Evolutionary conservation across 2,329 filamentous ascomycete genomes (phyloP).

Genomic region (Pseudonectria buxi): DNA sequence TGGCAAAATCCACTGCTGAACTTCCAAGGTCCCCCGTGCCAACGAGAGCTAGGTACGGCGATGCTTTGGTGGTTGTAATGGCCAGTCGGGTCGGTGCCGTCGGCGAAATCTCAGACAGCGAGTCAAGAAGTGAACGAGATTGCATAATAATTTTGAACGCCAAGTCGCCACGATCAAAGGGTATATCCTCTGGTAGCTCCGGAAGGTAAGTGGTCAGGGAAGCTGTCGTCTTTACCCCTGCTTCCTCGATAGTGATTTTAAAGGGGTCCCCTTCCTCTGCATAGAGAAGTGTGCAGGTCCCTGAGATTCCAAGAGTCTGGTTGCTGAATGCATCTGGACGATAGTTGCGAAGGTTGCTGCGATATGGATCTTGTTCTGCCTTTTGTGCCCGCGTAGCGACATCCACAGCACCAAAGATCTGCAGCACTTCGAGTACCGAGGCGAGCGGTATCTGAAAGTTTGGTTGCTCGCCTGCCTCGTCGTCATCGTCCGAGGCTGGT

Average conservation of each 20-base stretch:
- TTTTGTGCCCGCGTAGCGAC: slow-evolving; percentile 51
- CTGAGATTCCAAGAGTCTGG: slow-evolving; percentile 73
- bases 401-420: slow-evolving; percentile 88
- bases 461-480: slow-evolving; percentile 42
- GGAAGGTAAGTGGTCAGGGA: slow-evolving; percentile 83
- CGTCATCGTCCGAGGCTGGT: slow-evolving; percentile 30
- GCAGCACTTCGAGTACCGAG: slow-evolving; percentile 84
- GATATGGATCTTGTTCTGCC: slow-evolving; percentile 53
- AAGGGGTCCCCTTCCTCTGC: slow-evolving; percentile 67
- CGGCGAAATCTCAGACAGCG: slow-evolving; percentile 60
- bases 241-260: slow-evolving; percentile 78
- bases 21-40: slow-evolving; percentile 51
- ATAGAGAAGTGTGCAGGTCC: slow-evolving; percentile 81
- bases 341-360: slow-evolving; percentile 55
- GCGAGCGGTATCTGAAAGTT: slow-evolving; percentile 82
- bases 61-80: slow-evolving; percentile 55
- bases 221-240: slow-evolving; percentile 81
- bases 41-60: slow-evolving; percentile 69
- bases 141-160: slow-evolving; percentile 94
- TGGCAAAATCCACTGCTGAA: slow-evolving; percentile 60
- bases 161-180: slow-evolving; percentile 73
- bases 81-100: slow-evolving; percentile 68
- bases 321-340: slow-evolving; percentile 73
- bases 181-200: slow-evolving; percentile 71
- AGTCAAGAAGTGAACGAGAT: slow-evolving; percentile 63